Evolutionary conservation across 768 basidiomycete genomes (phyloP).

Genomic region (Lactarius vividus): DNA sequence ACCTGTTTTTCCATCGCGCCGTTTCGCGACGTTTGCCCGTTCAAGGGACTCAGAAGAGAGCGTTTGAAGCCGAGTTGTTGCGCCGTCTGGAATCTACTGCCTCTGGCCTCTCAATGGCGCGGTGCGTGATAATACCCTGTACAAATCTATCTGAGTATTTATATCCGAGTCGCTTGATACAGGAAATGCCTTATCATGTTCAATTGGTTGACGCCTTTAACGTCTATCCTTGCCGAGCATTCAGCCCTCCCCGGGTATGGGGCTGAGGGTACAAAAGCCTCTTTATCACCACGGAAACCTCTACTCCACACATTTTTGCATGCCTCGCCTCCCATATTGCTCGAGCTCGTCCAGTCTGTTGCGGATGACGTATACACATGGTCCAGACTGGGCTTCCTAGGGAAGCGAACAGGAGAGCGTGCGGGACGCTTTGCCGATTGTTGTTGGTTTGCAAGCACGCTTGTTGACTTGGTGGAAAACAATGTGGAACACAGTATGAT

Average conservation of each 20-base stretch:
- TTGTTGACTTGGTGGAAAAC: conserved; percentile 82
- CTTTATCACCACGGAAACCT: conserved; percentile 41
- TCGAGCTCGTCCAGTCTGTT: conserved; percentile 71
- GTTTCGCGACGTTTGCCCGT: conserved; percentile 47
- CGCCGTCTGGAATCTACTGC: conserved; percentile 60
- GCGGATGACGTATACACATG: conserved; percentile 82
- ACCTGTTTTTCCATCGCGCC: conserved; percentile 65
- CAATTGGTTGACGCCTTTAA: conserved; percentile 80
- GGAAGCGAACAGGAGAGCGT: conserved; percentile 59
- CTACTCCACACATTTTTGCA: conserved; percentile 74
- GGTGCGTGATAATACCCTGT: conserved; percentile 43
- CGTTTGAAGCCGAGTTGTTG: conserved; percentile 57
- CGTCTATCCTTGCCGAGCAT: conserved; percentile 68
- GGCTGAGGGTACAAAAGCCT: conserved; percentile 35
- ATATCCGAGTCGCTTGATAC: conserved; percentile 16
- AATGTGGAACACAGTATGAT: conserved; percentile 75
- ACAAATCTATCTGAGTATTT: neutral
- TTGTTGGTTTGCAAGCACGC: conserved; percentile 81
- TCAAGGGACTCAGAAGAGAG: conserved; percentile 43
- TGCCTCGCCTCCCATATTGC: conserved; percentile 76
- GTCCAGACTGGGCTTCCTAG: conserved; percentile 65
- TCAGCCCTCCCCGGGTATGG: conserved; percentile 61
- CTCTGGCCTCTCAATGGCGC: conserved; percentile 69
- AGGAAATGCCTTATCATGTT: conserved; percentile 81
- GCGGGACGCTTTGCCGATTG: conserved; percentile 78